A percentile compares a stretch with the other conserved stretches of the same genome.
These are phyloP conservation scores for Pyrus hybrid DNA, from an alignment of 331 rosid genomes.

Conservation along the genomic window DNA sequence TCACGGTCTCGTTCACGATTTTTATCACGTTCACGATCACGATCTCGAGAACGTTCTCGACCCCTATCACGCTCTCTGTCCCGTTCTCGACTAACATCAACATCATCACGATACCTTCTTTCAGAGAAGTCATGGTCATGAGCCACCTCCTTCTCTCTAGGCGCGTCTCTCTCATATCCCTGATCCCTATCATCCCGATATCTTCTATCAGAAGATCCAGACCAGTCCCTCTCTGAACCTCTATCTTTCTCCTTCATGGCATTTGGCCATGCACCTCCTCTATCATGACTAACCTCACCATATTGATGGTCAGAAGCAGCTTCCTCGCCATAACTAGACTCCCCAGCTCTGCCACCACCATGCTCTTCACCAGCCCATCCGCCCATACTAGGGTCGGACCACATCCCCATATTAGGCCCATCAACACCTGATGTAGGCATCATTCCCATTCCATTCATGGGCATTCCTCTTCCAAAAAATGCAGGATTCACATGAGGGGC, in stretches of 20 bases:
- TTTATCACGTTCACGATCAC: constrained; percentile 35
- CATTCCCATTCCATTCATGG: constrained; percentile 96
- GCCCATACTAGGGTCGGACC: constrained; percentile 89
- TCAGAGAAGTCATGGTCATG: constrained; percentile 59
- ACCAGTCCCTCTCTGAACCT: constrained; percentile 84
- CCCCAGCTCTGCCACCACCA: constrained; percentile 83
- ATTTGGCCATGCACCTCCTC: constrained; percentile 77
- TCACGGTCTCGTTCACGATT: constrained; percentile 55
- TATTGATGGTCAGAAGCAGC: constrained; percentile 88
- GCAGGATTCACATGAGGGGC: constrained; percentile 99
- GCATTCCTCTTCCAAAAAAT: constrained; percentile 93
- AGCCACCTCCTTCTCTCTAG: constrained; percentile 57
- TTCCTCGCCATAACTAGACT: constrained; percentile 96
- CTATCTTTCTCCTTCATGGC: constrained; percentile 68
- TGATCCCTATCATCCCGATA: constrained; percentile 72
- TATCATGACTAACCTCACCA: constrained; percentile 75
- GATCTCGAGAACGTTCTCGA: constrained; percentile 35
- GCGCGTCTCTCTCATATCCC: constrained; percentile 58
- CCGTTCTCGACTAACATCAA: constrained; percentile 60
- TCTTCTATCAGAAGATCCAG: constrained; percentile 78
- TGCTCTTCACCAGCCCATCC: constrained; percentile 88
- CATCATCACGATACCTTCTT: constrained; percentile 58
- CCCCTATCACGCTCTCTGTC: constrained; percentile 63
- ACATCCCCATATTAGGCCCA: constrained; percentile 96
- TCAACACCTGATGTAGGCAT: constrained; percentile 76